Percentiles rank a stretch among this genome's conserved stretches.
phyloP scores from a whole-genome alignment of 2,329 filamentous ascomycete genomes.

The Akanthomyces uredinophilus region DNA sequence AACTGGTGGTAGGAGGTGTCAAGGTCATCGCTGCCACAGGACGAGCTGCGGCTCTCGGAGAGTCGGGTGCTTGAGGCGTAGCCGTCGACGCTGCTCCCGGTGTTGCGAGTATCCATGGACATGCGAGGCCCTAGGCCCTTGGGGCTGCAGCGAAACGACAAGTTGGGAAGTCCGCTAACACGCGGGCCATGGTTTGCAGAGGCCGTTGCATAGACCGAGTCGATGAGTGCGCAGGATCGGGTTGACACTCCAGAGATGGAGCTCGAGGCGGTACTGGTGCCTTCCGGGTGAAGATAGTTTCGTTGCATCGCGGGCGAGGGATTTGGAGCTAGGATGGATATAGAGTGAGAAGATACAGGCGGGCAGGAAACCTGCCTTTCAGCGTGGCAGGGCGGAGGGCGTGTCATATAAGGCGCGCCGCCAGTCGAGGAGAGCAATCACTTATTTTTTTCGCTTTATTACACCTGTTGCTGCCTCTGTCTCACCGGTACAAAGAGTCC shows the following conservation, averaged over 20 bases:
- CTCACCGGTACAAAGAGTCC: constrained; percentile 5
- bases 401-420: neutral
- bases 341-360: neutral
- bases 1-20: constrained; percentile 16
- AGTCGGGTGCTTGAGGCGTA: neutral
- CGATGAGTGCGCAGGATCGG: constrained; percentile 8
- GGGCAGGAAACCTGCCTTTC: neutral
- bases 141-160: constrained; percentile 8
- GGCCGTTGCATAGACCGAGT: constrained; percentile 3
- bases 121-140: neutral
- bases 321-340: neutral
- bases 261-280: constrained; percentile 6
- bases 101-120: neutral
- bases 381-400: neutral
- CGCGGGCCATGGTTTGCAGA: neutral
- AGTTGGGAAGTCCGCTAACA: constrained; percentile 6
- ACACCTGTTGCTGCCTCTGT: neutral
- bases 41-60: constrained; percentile 1
- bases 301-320: neutral
- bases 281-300: constrained; percentile 9
- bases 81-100: constrained; percentile 2
- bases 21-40: constrained; percentile 1
- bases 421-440: neutral
- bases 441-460: neutral
- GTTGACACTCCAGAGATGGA: constrained; percentile 11